These are phyloP conservation scores for Escallonia herrerae DNA, from an alignment of 129 eudicot genomes.

Conservation along the genomic window DNA sequence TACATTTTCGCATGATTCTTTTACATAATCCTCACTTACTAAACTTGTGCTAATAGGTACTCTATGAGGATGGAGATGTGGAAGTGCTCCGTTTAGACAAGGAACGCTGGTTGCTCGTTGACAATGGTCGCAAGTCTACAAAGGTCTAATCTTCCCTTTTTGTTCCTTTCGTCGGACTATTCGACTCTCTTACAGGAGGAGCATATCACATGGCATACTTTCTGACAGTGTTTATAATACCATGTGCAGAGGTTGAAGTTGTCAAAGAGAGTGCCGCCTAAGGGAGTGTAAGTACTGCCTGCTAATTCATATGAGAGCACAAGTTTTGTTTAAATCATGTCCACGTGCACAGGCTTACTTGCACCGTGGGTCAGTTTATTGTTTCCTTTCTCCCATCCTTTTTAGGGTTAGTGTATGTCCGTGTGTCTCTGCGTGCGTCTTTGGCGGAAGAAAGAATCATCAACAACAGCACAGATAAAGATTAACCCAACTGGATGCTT, in stretches of 20 bases:
- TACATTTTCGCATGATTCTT: neutral
- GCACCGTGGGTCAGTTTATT: neutral
- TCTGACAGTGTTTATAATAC: constrained; percentile 21
- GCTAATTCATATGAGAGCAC: neutral
- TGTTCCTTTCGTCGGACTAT: neutral
- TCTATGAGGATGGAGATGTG: constrained; percentile 82
- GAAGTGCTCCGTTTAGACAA: constrained; percentile 80
- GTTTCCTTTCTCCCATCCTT: neutral
- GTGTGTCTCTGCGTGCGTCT: too few relatives aligned
- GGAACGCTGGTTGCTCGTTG: constrained; percentile 80
- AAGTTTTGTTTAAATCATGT: neutral
- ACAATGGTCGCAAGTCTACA: constrained; percentile 29
- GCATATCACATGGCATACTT: neutral
- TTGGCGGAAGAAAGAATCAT: too few relatives aligned
- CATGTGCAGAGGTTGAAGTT: constrained; percentile 40
- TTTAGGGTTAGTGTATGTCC: too few relatives aligned
- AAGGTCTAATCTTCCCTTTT: constrained; percentile 35
- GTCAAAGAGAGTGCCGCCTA: constrained; percentile 32
- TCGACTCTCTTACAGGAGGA: neutral
- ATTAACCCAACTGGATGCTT: too few relatives aligned
- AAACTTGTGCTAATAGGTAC: constrained; percentile 34
- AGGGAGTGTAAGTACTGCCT: constrained; percentile 45
- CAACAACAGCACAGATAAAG: too few relatives aligned
- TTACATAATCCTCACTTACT: constrained; percentile 4
- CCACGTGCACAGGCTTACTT: neutral